Percentiles rank a stretch among this genome's conserved stretches.
Evolutionary conservation across 805 yeast species (phyloP).

Genomic region (Candida montana): DNA sequence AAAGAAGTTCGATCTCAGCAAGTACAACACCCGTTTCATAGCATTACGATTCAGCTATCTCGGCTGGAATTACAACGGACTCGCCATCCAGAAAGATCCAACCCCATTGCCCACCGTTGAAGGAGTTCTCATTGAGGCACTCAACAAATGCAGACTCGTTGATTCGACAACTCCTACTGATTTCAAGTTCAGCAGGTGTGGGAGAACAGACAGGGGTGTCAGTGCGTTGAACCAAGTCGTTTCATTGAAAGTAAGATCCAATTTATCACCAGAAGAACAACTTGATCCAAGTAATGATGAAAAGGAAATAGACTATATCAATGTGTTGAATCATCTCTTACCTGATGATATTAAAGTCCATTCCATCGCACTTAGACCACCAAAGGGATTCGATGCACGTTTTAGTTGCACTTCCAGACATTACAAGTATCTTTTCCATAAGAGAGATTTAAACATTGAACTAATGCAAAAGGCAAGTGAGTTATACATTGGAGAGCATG

Average conservation of each 20-base stretch:
- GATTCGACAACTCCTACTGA: constrained; percentile 52
- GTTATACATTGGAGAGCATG: constrained; percentile 68
- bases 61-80: constrained; percentile 94
- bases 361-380: constrained; percentile 78
- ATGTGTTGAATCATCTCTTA: constrained; percentile 66
- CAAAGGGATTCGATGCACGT: constrained; percentile 80
- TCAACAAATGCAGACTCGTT: constrained; percentile 62
- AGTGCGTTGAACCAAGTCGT: constrained; percentile 96
- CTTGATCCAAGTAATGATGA: constrained; percentile 47
- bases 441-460: constrained; percentile 49
- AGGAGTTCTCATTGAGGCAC: constrained; percentile 63
- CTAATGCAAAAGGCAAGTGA: constrained; percentile 66
- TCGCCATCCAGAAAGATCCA: constrained; percentile 72
- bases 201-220: constrained; percentile 94
- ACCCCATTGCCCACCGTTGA: constrained; percentile 88
- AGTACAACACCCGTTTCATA: constrained; percentile 57
- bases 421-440: constrained; percentile 73
- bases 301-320: constrained; percentile 70
- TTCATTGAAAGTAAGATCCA: constrained; percentile 70
- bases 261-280: constrained; percentile 59
- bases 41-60: constrained; percentile 82
- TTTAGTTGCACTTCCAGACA: constrained; percentile 86
- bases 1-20: constrained; percentile 59
- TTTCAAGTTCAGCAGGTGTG: constrained; percentile 82
- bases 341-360: constrained; percentile 85